Percentiles rank a stretch among this genome's conserved stretches.
phyloP scores from a whole-genome alignment of 495 filamentous ascomycete genomes.

The Penicillium lagena region DNA sequence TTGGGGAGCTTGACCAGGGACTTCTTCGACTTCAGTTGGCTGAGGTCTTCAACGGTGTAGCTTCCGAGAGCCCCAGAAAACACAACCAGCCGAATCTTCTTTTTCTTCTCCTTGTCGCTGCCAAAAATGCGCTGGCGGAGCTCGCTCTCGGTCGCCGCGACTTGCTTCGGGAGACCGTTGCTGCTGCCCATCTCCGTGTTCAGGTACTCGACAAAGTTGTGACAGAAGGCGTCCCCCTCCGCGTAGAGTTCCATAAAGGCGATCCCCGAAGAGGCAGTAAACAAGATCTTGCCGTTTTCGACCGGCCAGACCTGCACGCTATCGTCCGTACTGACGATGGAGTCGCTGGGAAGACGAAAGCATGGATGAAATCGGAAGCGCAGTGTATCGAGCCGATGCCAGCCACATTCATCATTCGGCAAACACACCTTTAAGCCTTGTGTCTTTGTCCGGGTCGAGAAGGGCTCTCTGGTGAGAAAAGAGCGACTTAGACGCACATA shows the following conservation, averaged over 20 bases:
- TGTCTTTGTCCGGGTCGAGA: constrained; percentile 74
- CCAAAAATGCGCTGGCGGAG: constrained; percentile 57
- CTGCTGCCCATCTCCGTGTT: constrained; percentile 48
- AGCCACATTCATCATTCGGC: constrained; percentile 72
- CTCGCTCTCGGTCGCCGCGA: constrained; percentile 68
- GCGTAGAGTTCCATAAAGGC: constrained; percentile 74
- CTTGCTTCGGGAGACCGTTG: constrained; percentile 58
- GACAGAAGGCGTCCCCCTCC: constrained; percentile 70
- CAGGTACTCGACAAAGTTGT: constrained; percentile 71
- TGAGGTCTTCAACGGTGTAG: constrained; percentile 68
- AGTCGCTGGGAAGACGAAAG: constrained; percentile 77
- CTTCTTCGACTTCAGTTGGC: constrained; percentile 58
- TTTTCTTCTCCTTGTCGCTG: constrained; percentile 63
- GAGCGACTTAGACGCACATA: constrained; percentile 79
- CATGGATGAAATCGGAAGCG: constrained; percentile 88
- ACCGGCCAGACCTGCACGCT: constrained; percentile 86
- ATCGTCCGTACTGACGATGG: constrained; percentile 56
- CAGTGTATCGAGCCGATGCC: constrained; percentile 84
- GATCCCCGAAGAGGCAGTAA: constrained; percentile 76
- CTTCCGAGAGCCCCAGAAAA: constrained; percentile 69
- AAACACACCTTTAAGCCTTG: constrained; percentile 67
- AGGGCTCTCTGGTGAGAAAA: constrained; percentile 71
- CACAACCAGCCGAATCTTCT: constrained; percentile 61
- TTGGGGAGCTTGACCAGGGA: constrained; percentile 70
- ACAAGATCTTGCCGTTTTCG: constrained; percentile 70